Percentiles rank a stretch among this genome's conserved stretches.
These are phyloP conservation scores for Fusarium austroafricanum DNA, from an alignment of 2,329 filamentous ascomycete species.

Conservation along the genomic window DNA sequence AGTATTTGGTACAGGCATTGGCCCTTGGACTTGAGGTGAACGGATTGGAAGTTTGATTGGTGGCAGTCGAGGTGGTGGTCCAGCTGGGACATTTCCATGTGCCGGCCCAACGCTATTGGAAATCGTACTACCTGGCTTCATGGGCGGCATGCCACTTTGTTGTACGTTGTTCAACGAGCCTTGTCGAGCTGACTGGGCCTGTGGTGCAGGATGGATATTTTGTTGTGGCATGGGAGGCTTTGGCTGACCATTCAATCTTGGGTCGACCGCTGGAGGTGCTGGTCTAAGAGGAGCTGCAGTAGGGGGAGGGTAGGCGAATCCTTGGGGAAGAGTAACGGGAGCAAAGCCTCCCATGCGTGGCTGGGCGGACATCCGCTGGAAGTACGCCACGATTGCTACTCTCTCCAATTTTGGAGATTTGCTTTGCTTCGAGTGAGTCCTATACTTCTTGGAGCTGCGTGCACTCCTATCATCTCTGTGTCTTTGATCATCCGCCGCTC, in stretches of 20 bases:
- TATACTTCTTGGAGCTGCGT: constrained; percentile 38
- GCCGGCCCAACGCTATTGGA: not conserved
- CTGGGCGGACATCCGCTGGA: constrained; percentile 54
- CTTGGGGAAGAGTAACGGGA: constrained; percentile 1
- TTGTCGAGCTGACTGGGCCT: constrained; percentile 4
- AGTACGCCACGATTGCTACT: constrained; percentile 59
- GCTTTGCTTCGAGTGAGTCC: constrained; percentile 17
- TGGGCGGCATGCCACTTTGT: not conserved
- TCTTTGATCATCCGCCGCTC: constrained; percentile 41
- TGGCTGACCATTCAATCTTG: constrained; percentile 9
- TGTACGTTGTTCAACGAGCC: not conserved
- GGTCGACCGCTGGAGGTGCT: not conserved
- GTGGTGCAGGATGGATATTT: not conserved
- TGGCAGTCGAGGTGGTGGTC: constrained; percentile 2
- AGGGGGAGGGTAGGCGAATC: not conserved
- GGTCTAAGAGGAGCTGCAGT: not conserved
- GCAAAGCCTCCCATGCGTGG: not conserved
- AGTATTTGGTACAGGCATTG: not conserved
- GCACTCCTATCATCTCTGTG: constrained; percentile 35
- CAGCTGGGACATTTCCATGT: not conserved
- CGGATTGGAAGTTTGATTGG: constrained; percentile 8
- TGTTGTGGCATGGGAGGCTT: constrained; percentile 1
- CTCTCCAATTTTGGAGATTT: constrained; percentile 52
- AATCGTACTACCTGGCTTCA: not conserved
- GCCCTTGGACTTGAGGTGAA: constrained; percentile 3